Percentiles rank a stretch among this genome's conserved stretches.
phyloP scores from a whole-genome alignment of 345 rosid species.

The Eucalyptus erythrocorys region DNA sequence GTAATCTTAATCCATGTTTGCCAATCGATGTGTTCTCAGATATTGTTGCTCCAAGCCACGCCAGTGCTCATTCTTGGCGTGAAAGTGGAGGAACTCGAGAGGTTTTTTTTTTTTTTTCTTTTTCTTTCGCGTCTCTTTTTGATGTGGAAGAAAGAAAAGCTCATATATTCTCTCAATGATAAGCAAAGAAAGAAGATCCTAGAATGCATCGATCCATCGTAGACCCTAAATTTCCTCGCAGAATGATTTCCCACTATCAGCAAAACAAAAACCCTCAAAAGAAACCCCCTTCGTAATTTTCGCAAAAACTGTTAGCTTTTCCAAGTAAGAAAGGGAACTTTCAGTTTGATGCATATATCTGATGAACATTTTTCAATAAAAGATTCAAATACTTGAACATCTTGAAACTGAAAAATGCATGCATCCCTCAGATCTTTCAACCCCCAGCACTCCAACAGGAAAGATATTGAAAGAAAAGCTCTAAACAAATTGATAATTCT shows the following conservation, averaged over 20 bases:
- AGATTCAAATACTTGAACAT: background rate
- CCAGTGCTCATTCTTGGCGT: background rate
- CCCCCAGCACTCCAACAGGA: background rate
- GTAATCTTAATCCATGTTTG: background rate
- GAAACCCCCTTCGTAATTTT: background rate
- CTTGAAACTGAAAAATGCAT: background rate
- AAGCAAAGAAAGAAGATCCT: background rate
- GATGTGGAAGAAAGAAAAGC: background rate
- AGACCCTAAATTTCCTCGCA: background rate
- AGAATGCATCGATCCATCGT: background rate
- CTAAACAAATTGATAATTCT: background rate
- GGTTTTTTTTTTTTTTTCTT: background rate
- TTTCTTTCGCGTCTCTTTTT: background rate
- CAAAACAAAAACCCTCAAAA: background rate
- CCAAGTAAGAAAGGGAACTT: background rate
- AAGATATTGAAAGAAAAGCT: background rate
- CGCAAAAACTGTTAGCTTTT: background rate
- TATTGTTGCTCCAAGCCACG: background rate
- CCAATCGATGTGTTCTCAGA: background rate
- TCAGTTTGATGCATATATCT: background rate
- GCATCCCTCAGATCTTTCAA: background rate
- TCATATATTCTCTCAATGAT: background rate
- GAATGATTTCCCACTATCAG: background rate
- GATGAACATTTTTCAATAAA: background rate
- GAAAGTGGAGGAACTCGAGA: background rate